Base-by-base conservation (phyloP, 176 grass and related monocot species). In the Eleusine indica region DNA sequence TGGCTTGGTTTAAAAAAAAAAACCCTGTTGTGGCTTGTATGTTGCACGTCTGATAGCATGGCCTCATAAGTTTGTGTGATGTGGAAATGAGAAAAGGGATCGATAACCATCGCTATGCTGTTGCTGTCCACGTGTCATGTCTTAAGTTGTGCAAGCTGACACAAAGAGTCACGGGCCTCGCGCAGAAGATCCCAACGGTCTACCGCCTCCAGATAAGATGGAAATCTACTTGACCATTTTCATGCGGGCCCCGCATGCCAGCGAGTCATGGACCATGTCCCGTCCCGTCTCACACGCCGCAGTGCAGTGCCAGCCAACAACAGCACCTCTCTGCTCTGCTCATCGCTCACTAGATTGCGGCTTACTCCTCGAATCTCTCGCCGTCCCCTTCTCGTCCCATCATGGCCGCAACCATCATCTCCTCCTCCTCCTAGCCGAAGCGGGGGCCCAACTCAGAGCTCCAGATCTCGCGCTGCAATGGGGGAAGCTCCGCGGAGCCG, bases 381-480 rank as follows among this genome's bases (percentile, higher is more conserved):
- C 73, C 71, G 1, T 19, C 54, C 54, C 6, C 1, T 8, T 58
- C 57, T 3, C 6, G 4, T 22, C 4, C 38, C 48, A 21, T 47
- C 71, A 76, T 82, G 71, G 78, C 69, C 22, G 42, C 17, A 32
- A 16, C 60, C 22, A 29, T 12, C 60, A 11, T 1, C 60, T 28
- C 40, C 68, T 11, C 54, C 43, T 2, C 46, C 2, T 54, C 48
- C 18, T 16, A 44, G 21, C n/a, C n/a, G 37, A 57, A 88, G 68
- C 68, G 12, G 12, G 40, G 7, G 18, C 18, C 54, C 54, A n/a
- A 1, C 54, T 8, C 68, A 14, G 63, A 28, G 75, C 12, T 22
- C 39, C 39, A 47, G 73, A 84, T 76, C 74, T 77, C n/a, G 8
- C n/a, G 22, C 60, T 9, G 22, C 60, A 25, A 88, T 88, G 87